Base-by-base conservation (phyloP, 257 asterid genomes). In the Petunia axillaris region DNA sequence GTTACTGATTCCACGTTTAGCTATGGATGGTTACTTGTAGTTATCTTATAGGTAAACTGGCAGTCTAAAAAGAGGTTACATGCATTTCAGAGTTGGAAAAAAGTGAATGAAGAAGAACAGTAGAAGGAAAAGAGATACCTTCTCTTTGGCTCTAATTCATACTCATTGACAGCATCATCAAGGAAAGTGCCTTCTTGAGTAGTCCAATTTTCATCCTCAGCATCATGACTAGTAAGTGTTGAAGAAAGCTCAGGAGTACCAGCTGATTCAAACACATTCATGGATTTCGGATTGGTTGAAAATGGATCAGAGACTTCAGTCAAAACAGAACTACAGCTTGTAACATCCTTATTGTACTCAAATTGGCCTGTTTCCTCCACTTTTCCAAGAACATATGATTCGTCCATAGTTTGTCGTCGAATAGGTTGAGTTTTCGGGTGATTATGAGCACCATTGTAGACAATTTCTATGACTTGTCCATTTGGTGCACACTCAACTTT, bases 391-490 rank as follows among this genome's bases (percentile, higher is more conserved):
- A 75, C 11, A 79, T 53, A 35, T 14, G 76, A 41, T 80, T 38
- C 77, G 40, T 79, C 84, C 1, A 48, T 63, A 37, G 25, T 64
- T 63, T 38, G 38, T 44, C 71, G 75, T 54, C 81, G 68, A 50
- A 74, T 57, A 48, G 39, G 46, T 68, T 80, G 84, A 81, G 81
- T 36, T 64, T 55, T 81, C 10, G 87, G 82, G 76, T 88, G 91
- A 80, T 86, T 85, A 83, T 88, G 91, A 39, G 78, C 80, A 36
- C 88, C 87, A 57, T 86, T 89, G 70, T 92, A 92, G 77, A 90
- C 89, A 81, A 92, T 92, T 82, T 92, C 95, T 7, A 91, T 90
- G 54, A 92, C 89, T 68, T 90, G 94, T 46, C 94, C 97, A 64
- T 89, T 89, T 5, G 86, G 90, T 68, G 93, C 85, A 14, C 92